Base-by-base conservation (phyloP, 2,329 filamentous ascomycete genomes). In the Aspergillus fumigatiaffinis region DNA sequence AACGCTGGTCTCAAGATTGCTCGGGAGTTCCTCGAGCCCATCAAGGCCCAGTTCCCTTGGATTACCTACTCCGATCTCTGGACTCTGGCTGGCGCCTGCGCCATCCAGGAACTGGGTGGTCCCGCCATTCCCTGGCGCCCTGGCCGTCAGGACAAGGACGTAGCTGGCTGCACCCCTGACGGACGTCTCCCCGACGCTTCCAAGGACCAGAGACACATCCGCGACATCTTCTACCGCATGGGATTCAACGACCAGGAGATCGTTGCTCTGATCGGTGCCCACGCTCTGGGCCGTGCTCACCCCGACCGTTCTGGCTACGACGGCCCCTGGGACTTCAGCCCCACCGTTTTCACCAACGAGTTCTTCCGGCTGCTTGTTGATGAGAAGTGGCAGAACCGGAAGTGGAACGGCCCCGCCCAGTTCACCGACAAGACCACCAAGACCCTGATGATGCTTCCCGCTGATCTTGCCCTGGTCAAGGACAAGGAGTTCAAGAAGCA, bases 161-260 rank as follows among this genome's bases (percentile, higher is more conserved):
- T 89, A 29, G 78, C 87, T 58, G 90, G 87, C 75, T 97, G 92
- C 85, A 96, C 94, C 28, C 94, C 94, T 52, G 92, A 97, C 71
- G 94, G 94, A 64, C 92, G 93, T 76, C 83, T 92, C 21, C 89
- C 92, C 62, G 92, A 99, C 73, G 93, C 84, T 52, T 76, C 85
- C 67, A 85, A 97, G 83, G 88, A 84, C 60, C 81, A 87, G 60
- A 84, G 87, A 71, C 93, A 97, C 79, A 84, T 97, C 68, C 89
- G 94, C 70, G 85, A 85, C 79, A 93, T 97, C 81, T 99, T 97
- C 79, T 85, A 87, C 76, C 91, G 93, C 73, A 97, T 97, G 93
- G 93, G 93, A 66, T 97, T 97, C 84, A 89, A 94, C 76, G 93
- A 99, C 79, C 90, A 90, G 71, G 92, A 97, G 78, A 97, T 97